Percentiles rank a stretch among this genome's conserved stretches.
Conservation (phyloP, 116 monocot species). For the Cymodocea nodosa region DNA sequence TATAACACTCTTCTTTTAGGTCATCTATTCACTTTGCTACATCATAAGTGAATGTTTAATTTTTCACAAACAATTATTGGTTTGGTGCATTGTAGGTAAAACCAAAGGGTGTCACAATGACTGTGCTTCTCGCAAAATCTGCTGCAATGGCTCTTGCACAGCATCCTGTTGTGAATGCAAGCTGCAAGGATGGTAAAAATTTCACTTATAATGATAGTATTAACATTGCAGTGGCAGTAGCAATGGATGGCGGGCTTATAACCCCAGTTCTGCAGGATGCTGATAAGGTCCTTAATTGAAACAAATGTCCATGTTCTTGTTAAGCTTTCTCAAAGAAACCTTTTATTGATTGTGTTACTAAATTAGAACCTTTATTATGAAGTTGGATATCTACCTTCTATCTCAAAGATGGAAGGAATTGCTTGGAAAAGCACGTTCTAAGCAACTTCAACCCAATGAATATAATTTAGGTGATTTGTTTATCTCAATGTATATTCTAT, state of each 20-base stretch:
- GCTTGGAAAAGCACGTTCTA: slow-evolving; percentile 67
- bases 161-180: slow-evolving; percentile 84
- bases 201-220: slow-evolving; percentile 76
- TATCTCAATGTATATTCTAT: background rate
- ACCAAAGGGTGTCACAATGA: slow-evolving; percentile 95
- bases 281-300: slow-evolving; percentile 53
- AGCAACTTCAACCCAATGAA: slow-evolving; percentile 80
- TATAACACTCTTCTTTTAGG: too few relatives aligned
- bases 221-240: slow-evolving; percentile 91
- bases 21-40: too few relatives aligned
- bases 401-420: slow-evolving; percentile 98
- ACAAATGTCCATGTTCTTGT: background rate
- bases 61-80: background rate
- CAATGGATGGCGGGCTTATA: slow-evolving; percentile 90
- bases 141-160: slow-evolving; percentile 90
- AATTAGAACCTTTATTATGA: slow-evolving; percentile 4
- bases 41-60: background rate
- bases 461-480: slow-evolving; percentile 73
- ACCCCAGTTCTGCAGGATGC: slow-evolving; percentile 99
- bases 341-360: background rate
- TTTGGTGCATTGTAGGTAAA: slow-evolving; percentile 39
- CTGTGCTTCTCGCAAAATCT: slow-evolving; percentile 83
- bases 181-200: slow-evolving; percentile 91
- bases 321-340: too few relatives aligned
- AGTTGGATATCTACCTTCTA: slow-evolving; percentile 87